These are phyloP conservation scores for Huntiella omanensis DNA, from an alignment of 2,329 filamentous ascomycete genomes.

Conservation along the genomic window DNA sequence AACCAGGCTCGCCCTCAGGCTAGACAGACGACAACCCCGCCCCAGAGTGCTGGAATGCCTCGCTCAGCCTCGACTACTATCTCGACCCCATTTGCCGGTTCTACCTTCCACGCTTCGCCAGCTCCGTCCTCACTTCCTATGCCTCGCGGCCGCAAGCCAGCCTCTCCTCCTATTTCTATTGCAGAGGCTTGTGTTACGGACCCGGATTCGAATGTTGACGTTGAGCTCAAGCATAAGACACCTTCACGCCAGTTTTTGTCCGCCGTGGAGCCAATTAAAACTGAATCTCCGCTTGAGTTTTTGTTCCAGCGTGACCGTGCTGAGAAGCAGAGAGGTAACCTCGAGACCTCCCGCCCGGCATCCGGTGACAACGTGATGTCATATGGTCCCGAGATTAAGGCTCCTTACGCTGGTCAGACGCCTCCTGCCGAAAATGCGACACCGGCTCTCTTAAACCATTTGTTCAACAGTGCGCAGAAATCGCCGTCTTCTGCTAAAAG, in stretches of 20 bases:
- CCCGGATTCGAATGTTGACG: not conserved
- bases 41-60: constrained; percentile 7
- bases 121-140: constrained; percentile 79
- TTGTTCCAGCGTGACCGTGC: constrained; percentile 78
- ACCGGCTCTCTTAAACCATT: constrained; percentile 1
- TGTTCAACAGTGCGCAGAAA: constrained; percentile 7
- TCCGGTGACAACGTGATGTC: not conserved
- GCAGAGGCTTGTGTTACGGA: constrained; percentile 20
- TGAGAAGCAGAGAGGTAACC: constrained; percentile 41
- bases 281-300: constrained; percentile 65
- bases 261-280: not conserved
- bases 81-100: constrained; percentile 60
- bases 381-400: not conserved
- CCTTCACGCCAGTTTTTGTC: constrained; percentile 1
- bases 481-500: constrained; percentile 9
- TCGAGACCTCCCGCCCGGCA: not conserved
- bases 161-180: constrained; percentile 1
- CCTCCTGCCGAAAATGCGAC: constrained; percentile 6
- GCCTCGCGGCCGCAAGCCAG: constrained; percentile 40
- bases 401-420: not conserved
- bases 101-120: constrained; percentile 87
- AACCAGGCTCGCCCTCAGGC: constrained; percentile 24
- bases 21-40: constrained; percentile 10
- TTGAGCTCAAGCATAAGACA: not conserved
- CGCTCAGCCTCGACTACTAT: constrained; percentile 3